A percentile compares a stretch with the other conserved stretches of the same genome.
Conservation (phyloP, 2,329 filamentous ascomycete species). For the Calonectria honghensis region DNA sequence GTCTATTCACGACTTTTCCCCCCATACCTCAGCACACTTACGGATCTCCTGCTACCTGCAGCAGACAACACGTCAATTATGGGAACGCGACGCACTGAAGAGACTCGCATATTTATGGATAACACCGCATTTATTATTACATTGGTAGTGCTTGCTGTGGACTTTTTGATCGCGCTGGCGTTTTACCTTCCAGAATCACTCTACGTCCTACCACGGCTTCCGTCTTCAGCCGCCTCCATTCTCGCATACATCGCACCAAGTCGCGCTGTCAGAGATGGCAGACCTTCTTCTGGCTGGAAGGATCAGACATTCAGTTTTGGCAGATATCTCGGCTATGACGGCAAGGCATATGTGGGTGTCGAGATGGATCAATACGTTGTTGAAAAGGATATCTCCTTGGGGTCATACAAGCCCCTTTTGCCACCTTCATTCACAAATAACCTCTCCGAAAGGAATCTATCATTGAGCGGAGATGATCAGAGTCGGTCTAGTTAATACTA, state of each 20-base stretch:
- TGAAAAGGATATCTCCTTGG: neutral
- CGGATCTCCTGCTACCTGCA: neutral
- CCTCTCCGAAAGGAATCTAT: neutral
- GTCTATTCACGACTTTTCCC: neutral
- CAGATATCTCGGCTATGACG: constrained; percentile 24
- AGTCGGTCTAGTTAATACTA: neutral
- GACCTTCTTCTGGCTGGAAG: neutral
- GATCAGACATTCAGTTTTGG: constrained; percentile 32
- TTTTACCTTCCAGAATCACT: constrained; percentile 14
- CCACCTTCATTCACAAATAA: neutral
- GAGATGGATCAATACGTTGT: constrained; percentile 27
- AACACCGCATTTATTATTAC: neutral
- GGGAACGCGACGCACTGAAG: neutral
- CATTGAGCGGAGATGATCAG: neutral
- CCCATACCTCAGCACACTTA: neutral
- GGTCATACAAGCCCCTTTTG: constrained; percentile 1
- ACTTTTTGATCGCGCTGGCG: neutral
- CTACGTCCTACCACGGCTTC: constrained; percentile 20
- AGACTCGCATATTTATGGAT: constrained; percentile 31
- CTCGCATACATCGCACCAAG: constrained; percentile 33
- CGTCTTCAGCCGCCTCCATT: constrained; percentile 11
- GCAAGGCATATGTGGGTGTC: constrained; percentile 22
- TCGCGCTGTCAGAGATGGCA: constrained; percentile 8
- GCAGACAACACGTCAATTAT: neutral
- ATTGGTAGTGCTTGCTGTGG: constrained; percentile 6